Percentiles rank a stretch among this genome's conserved stretches.
Evolutionary conservation across 2,329 filamentous ascomycete genomes (phyloP).

Genomic region (Penicillium sclerotigenum): DNA sequence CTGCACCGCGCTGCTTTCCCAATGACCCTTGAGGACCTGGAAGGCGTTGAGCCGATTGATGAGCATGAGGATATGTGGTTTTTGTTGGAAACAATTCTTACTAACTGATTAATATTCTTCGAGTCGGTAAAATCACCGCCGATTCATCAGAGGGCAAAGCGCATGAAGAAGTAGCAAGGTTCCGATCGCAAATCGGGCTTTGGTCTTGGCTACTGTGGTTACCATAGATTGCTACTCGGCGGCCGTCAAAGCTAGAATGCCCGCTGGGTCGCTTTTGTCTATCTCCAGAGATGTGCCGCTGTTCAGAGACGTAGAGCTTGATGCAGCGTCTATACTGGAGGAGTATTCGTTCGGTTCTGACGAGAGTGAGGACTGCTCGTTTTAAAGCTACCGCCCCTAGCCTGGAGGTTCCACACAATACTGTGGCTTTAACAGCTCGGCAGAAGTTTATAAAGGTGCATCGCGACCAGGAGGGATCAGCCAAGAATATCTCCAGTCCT

Average conservation of each 20-base stretch:
- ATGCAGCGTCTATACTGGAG: neutral
- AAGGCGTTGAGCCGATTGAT: conserved; percentile 11
- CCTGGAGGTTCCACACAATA: neutral
- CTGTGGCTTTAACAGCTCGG: neutral
- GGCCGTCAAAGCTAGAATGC: no score
- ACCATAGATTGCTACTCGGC: no score
- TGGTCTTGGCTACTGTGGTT: no score
- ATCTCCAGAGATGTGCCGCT: neutral
- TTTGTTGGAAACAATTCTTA: conserved; percentile 20
- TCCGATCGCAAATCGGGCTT: conserved; percentile 2
- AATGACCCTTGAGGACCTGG: conserved; percentile 3
- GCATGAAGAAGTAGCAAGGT: neutral
- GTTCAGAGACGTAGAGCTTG: conserved; percentile 3
- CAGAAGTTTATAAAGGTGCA: neutral
- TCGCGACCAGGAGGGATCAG: neutral
- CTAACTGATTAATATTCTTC: conserved; percentile 19
- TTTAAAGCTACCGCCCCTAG: neutral
- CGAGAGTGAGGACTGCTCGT: neutral
- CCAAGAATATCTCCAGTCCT: conserved; percentile 20
- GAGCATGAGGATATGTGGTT: conserved; percentile 19
- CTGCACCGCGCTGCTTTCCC: neutral
- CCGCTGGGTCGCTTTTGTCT: no score
- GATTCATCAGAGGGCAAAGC: neutral
- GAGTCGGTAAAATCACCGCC: conserved; percentile 6
- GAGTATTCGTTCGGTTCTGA: neutral